Conservation (phyloP, 2,329 filamentous ascomycete genomes). For the Pseudogymnoascus verrucosus region DNA sequence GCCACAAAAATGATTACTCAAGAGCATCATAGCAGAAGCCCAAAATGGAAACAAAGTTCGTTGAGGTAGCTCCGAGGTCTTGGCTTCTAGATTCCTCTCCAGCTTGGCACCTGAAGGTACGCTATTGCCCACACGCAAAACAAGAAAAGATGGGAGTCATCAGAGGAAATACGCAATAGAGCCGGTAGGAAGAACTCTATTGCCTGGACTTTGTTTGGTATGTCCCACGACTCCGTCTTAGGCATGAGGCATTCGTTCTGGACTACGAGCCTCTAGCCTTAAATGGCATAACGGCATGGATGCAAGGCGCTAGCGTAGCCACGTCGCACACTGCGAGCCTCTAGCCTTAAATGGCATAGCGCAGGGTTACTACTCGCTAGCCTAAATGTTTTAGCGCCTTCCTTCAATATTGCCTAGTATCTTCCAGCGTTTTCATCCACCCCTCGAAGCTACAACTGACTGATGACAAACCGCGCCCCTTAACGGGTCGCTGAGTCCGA, state of each 20-base stretch:
- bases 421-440: background rate
- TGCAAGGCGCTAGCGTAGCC: background rate
- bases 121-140: too few species aligned
- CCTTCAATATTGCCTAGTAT: background rate
- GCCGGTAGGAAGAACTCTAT: too few species aligned
- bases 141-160: too few species aligned
- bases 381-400: background rate
- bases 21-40: background rate
- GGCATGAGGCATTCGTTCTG: background rate
- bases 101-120: too few species aligned
- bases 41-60: background rate
- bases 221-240: background rate
- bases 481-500: background rate
- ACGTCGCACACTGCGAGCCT: background rate
- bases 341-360: background rate
- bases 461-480: background rate
- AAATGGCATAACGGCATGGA: background rate
- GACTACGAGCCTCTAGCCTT: background rate
- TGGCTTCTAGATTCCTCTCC: too few species aligned
- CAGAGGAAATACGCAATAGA: too few species aligned
- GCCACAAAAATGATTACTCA: background rate
- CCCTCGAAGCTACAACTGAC: background rate
- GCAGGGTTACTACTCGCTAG: background rate
- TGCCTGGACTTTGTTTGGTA: background rate
- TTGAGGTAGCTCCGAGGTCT: background rate